phyloP scores from a whole-genome alignment of 2,329 filamentous ascomycete genomes.

The Fusarium pseudograminearum region DNA sequence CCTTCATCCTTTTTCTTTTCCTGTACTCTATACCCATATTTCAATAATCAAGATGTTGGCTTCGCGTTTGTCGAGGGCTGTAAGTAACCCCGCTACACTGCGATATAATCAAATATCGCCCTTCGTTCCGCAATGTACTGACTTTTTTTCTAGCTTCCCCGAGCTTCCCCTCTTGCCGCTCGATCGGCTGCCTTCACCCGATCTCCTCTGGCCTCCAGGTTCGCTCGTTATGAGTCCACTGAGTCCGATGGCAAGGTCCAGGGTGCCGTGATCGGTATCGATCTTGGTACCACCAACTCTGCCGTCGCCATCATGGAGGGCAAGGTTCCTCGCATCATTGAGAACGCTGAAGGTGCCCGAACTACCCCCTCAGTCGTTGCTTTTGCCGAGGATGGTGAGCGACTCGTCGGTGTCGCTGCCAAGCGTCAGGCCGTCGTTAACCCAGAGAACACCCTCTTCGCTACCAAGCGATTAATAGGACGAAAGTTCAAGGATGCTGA shows the following conservation, averaged over 20 bases:
- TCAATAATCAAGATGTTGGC: slow-evolving; percentile 73
- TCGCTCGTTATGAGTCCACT: slow-evolving; percentile 82
- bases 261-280: slow-evolving; percentile 97
- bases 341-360: slow-evolving; percentile 84
- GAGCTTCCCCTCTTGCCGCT: slow-evolving; percentile 76
- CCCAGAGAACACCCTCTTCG: slow-evolving; percentile 98
- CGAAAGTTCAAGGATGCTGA: slow-evolving; percentile 95
- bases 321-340: slow-evolving; percentile 94
- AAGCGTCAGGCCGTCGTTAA: slow-evolving; percentile 99
- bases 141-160: slow-evolving; percentile 72
- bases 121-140: slow-evolving; percentile 22
- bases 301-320: slow-evolving; percentile 98
- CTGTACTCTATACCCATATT: slow-evolving; percentile 52
- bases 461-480: slow-evolving; percentile 98
- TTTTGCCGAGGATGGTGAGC: slow-evolving; percentile 95
- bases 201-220: slow-evolving; percentile 77
- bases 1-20: slow-evolving; percentile 51
- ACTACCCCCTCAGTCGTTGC: slow-evolving; percentile 84
- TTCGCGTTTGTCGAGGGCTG: slow-evolving; percentile 78
- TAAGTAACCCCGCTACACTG: slow-evolving; percentile 62
- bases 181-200: slow-evolving; percentile 75
- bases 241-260: slow-evolving; percentile 76
- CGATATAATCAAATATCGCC: not conserved
- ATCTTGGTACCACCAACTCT: slow-evolving; percentile 98
- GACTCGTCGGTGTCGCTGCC: slow-evolving; percentile 94